Conservation (phyloP, 176 grass and related monocot species). For the Rhynchospora tenuis region DNA sequence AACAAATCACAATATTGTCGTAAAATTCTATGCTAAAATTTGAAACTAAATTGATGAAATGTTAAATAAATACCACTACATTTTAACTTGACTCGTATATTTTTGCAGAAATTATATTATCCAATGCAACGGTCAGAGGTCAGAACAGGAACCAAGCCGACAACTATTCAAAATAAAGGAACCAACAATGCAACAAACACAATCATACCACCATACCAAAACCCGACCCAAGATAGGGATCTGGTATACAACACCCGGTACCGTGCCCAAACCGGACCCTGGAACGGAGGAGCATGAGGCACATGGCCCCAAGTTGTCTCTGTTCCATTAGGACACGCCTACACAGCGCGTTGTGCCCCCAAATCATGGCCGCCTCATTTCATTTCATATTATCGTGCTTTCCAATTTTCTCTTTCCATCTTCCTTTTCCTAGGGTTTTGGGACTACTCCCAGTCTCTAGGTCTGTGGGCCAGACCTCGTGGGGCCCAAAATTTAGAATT, state of each 20-base stretch:
- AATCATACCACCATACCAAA: background rate
- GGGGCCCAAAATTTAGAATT: background rate
- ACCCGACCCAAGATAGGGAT: slow-evolving; percentile 5
- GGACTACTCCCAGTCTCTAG: background rate
- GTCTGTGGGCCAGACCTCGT: background rate
- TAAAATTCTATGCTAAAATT: no score
- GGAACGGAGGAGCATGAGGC: background rate
- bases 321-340: slow-evolving; percentile 1
- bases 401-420: background rate
- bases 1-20: no score
- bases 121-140: background rate
- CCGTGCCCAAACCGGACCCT: slow-evolving; percentile 2
- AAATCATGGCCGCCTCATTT: background rate
- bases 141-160: background rate
- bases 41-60: no score
- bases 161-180: background rate
- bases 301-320: slow-evolving; percentile 17
- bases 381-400: background rate
- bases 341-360: background rate
- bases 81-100: no score
- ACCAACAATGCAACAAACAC: background rate
- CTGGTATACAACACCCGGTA: background rate
- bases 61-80: no score
- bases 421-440: background rate
- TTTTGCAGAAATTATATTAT: no score